Conservation (phyloP, 208 protist genomes). For the Kentomonas sorsogonicus region DNA sequence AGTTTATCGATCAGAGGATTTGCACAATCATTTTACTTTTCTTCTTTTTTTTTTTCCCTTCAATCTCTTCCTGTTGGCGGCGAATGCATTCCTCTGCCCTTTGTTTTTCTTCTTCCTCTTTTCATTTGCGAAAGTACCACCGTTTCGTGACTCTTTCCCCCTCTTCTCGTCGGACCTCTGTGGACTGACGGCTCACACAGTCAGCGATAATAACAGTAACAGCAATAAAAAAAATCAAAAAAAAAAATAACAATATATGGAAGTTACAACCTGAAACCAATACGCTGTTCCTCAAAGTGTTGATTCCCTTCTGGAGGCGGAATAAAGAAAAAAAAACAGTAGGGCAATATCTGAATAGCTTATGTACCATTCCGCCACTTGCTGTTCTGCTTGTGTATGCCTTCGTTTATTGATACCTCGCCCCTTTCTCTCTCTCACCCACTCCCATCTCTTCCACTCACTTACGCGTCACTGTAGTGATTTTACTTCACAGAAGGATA, state of each 20-base stretch:
- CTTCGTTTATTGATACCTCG: not conserved
- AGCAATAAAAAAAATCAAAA: not conserved
- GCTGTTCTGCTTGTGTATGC: not conserved
- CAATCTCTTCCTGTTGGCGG: not conserved
- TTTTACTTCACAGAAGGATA: too few relatives aligned
- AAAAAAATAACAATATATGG: not conserved
- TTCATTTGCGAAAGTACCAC: too few relatives aligned
- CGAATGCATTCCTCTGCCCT: not conserved
- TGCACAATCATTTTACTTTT: not conserved
- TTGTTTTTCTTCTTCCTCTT: not conserved
- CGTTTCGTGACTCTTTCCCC: too few relatives aligned
- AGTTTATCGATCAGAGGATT: too few relatives aligned
- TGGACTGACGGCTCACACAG: too few relatives aligned
- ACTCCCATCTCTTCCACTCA: too few relatives aligned
- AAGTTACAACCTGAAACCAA: too few relatives aligned
- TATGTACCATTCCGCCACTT: not conserved
- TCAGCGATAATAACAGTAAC: too few relatives aligned
- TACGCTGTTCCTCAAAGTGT: too few relatives aligned
- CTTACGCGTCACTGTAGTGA: too few relatives aligned
- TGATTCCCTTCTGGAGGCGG: not conserved
- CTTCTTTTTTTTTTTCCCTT: not conserved
- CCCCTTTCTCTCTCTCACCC: too few relatives aligned
- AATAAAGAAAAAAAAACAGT: not conserved
- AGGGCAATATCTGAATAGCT: not conserved
- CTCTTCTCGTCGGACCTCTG: too few relatives aligned